Conservation (phyloP, 352 stramenopile species). For the Phytophthora multivora region DNA sequence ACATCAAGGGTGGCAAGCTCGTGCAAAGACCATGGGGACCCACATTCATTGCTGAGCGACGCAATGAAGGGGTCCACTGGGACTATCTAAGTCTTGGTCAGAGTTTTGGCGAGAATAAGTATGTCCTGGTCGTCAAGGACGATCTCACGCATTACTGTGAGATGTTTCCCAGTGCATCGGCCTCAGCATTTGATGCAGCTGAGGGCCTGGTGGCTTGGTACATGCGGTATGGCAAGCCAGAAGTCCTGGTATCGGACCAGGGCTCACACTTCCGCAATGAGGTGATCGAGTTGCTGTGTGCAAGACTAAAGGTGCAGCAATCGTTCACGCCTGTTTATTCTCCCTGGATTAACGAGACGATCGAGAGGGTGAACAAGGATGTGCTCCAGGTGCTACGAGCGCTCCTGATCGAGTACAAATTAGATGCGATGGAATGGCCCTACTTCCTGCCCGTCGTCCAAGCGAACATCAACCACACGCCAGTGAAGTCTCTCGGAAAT, state of each 20-base stretch:
- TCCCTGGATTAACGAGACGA: constrained; percentile 4
- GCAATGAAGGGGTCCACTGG: constrained; percentile 26
- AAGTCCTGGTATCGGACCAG: constrained; percentile 22
- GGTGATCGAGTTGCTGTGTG: neutral
- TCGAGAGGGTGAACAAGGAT: constrained; percentile 2
- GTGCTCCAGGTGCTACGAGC: neutral
- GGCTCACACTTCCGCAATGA: constrained; percentile 26
- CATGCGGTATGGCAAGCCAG: constrained; percentile 23
- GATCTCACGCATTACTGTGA: constrained; percentile 32
- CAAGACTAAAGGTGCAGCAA: neutral
- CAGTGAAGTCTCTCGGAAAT: neutral
- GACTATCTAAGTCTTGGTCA: constrained; percentile 25
- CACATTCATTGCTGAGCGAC: constrained; percentile 11
- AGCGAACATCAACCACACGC: constrained; percentile 10
- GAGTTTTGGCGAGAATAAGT: constrained; percentile 17
- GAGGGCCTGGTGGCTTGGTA: constrained; percentile 25
- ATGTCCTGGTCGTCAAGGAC: constrained; percentile 34
- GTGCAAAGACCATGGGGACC: constrained; percentile 1
- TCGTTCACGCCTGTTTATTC: constrained; percentile 3
- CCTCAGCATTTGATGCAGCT: neutral
- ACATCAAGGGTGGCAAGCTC: constrained; percentile 20
- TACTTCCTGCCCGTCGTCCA: constrained; percentile 9
- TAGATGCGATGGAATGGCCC: neutral
- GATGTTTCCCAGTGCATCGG: constrained; percentile 7
- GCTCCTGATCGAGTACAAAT: constrained; percentile 7